phyloP scores from a whole-genome alignment of 2,329 filamentous ascomycete species.

The Botrytis medusae region DNA sequence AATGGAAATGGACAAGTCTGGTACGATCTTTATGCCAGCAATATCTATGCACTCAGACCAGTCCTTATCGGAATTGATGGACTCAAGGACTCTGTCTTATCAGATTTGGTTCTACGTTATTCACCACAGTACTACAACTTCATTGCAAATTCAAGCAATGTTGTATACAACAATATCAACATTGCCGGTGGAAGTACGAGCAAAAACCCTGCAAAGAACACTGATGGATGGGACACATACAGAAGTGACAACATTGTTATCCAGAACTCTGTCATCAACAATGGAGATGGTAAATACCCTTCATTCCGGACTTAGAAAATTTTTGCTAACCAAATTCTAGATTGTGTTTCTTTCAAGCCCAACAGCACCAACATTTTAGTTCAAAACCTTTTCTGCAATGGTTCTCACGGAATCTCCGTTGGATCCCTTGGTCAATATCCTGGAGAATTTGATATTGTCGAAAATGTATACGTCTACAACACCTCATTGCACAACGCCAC shows the following conservation, averaged over 20 bases:
- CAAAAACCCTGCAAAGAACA: slow-evolving; percentile 60
- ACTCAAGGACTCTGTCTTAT: slow-evolving; percentile 57
- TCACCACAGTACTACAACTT: slow-evolving; percentile 62
- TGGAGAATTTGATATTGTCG: slow-evolving; percentile 61
- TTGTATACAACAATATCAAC: slow-evolving; percentile 62
- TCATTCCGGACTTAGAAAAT: background rate
- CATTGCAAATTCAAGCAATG: slow-evolving; percentile 63
- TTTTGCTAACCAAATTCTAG: slow-evolving; percentile 31
- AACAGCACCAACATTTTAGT: slow-evolving; percentile 69
- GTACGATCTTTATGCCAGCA: slow-evolving; percentile 55
- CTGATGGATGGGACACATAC: slow-evolving; percentile 65
- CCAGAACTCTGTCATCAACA: slow-evolving; percentile 63
- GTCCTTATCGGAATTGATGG: slow-evolving; percentile 58
- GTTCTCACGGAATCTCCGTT: slow-evolving; percentile 71
- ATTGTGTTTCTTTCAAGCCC: slow-evolving; percentile 74
- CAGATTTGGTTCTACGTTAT: slow-evolving; percentile 60
- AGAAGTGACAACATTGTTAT: slow-evolving; percentile 62
- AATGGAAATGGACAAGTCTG: slow-evolving; percentile 65
- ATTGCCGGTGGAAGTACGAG: slow-evolving; percentile 56
- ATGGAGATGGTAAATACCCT: slow-evolving; percentile 52
- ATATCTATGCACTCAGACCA: slow-evolving; percentile 58
- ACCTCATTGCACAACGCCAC: slow-evolving; percentile 56
- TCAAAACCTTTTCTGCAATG: slow-evolving; percentile 66
- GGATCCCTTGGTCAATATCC: slow-evolving; percentile 68
- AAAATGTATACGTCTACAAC: slow-evolving; percentile 67